These are phyloP conservation scores for Phytopythium chamaehyphon DNA, from an alignment of 352 stramenopile species.

Conservation along the genomic window DNA sequence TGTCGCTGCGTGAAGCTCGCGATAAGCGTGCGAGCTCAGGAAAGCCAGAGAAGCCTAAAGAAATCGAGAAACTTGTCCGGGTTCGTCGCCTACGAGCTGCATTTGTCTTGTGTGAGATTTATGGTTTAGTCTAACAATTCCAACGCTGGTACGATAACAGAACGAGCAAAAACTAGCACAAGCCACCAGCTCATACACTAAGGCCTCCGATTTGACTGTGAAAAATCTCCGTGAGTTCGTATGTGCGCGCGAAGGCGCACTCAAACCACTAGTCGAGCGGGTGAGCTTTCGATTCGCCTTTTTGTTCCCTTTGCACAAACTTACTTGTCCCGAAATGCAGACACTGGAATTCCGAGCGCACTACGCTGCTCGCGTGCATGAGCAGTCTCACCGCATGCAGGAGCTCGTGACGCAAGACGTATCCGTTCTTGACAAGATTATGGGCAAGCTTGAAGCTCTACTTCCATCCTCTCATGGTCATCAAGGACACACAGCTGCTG, in stretches of 20 bases:
- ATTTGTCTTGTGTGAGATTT: background rate
- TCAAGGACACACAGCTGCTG: background rate
- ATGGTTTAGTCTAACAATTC: no score
- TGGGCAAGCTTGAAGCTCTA: constrained; percentile 43
- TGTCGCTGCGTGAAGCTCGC: constrained; percentile 48
- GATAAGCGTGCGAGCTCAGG: constrained; percentile 51
- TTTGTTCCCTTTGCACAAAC: no score
- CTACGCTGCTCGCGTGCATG: constrained; percentile 50
- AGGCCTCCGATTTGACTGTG: constrained; percentile 58
- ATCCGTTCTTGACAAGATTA: constrained; percentile 12
- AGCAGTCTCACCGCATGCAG: constrained; percentile 52
- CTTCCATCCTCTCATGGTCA: constrained; percentile 14
- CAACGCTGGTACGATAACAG: constrained; percentile 5
- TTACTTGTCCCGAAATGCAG: constrained; percentile 12
- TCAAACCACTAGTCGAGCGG: constrained; percentile 60
- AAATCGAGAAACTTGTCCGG: constrained; percentile 73
- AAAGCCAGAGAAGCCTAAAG: constrained; percentile 66
- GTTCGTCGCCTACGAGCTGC: constrained; percentile 14
- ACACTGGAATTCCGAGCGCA: constrained; percentile 58
- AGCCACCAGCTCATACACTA: constrained; percentile 62
- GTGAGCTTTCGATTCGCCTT: constrained; percentile 10
- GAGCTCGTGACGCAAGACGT: constrained; percentile 30
- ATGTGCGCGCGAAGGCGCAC: constrained; percentile 45
- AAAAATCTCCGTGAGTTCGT: constrained; percentile 59
- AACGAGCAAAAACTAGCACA: constrained; percentile 79